A percentile compares a stretch with the other conserved stretches of the same genome.
These are phyloP conservation scores for Diospyros lotus DNA, from an alignment of 148 eudicot genomes.

Conservation along the genomic window DNA sequence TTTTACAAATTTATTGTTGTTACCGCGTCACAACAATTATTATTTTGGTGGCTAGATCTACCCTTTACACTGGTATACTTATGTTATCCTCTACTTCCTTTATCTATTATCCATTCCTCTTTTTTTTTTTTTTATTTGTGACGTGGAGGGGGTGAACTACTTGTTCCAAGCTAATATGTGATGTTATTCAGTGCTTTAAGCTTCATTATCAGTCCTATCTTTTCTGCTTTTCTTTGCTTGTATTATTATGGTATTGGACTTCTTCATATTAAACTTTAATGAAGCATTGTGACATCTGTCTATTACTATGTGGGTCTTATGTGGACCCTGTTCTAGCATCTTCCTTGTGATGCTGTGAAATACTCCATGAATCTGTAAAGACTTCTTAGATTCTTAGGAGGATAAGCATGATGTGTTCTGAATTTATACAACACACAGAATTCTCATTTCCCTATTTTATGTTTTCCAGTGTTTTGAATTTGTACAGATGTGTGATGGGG, in stretches of 20 bases:
- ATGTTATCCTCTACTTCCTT: not conserved
- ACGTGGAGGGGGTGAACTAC: too few relatives aligned
- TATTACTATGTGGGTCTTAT: not conserved
- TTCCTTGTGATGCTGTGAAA: not conserved
- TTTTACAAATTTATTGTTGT: too few relatives aligned
- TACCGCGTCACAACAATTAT: too few relatives aligned
- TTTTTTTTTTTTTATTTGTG: too few relatives aligned
- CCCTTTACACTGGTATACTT: slow-evolving; percentile 26
- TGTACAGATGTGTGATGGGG: slow-evolving; percentile 57
- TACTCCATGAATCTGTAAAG: too few relatives aligned
- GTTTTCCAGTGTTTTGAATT: slow-evolving; percentile 74
- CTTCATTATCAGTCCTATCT: too few relatives aligned
- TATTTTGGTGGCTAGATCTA: slow-evolving; percentile 92
- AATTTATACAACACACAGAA: not conserved
- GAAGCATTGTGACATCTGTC: not conserved
- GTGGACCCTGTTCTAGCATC: not conserved
- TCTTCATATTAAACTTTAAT: not conserved
- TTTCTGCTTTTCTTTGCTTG: too few relatives aligned
- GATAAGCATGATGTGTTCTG: not conserved
- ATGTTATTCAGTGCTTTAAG: too few relatives aligned
- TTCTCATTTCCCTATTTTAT: slow-evolving; percentile 3
- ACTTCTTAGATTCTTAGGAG: too few relatives aligned
- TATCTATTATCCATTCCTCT: too few relatives aligned
- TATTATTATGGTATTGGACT: too few relatives aligned
- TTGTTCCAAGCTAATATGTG: too few relatives aligned